Evolutionary conservation across 2,329 filamentous ascomycete species (phyloP).

Genomic region (Ploettnerulaceae sp.): DNA sequence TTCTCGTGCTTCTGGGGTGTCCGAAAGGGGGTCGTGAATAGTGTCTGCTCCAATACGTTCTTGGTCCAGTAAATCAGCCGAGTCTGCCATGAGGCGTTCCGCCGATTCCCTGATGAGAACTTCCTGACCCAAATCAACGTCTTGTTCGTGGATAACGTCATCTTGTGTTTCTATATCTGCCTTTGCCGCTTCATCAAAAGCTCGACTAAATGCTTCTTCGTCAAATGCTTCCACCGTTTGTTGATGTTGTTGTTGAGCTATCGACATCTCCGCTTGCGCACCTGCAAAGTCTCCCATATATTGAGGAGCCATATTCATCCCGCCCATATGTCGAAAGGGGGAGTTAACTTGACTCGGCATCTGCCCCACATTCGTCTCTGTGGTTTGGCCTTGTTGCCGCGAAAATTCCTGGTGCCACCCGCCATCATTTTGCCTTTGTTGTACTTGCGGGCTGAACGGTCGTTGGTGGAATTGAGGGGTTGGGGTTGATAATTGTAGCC

Average conservation of each 20-base stretch:
- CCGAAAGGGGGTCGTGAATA: constrained; percentile 25
- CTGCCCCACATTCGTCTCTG: constrained; percentile 20
- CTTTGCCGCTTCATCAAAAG: constrained; percentile 39
- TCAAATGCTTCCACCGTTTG: constrained; percentile 44
- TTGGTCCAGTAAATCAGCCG: constrained; percentile 18
- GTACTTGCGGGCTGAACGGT: constrained; percentile 15
- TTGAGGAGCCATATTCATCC: constrained; percentile 14
- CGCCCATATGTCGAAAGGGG: constrained; percentile 17
- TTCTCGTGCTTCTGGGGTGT: constrained; percentile 29
- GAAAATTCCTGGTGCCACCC: constrained; percentile 58
- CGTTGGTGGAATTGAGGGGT: constrained; percentile 33
- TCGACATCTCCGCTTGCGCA: constrained; percentile 13
- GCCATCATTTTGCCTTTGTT: constrained; percentile 21
- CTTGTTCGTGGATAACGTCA: constrained; percentile 15
- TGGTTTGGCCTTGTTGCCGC: constrained; percentile 32
- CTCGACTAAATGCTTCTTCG: constrained; percentile 50
- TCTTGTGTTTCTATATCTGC: constrained; percentile 10
- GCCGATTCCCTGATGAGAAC: constrained; percentile 28
- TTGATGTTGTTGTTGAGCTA: constrained; percentile 27
- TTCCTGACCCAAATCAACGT: constrained; percentile 20
- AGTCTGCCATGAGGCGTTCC: constrained; percentile 13
- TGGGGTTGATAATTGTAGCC: constrained; percentile 38
- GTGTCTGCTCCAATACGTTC: constrained; percentile 34
- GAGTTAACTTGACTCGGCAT: constrained; percentile 11
- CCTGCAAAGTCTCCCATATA: constrained; percentile 15